Conservation (phyloP, 164 flowering plant genomes). For the Liriodendron chinense region DNA sequence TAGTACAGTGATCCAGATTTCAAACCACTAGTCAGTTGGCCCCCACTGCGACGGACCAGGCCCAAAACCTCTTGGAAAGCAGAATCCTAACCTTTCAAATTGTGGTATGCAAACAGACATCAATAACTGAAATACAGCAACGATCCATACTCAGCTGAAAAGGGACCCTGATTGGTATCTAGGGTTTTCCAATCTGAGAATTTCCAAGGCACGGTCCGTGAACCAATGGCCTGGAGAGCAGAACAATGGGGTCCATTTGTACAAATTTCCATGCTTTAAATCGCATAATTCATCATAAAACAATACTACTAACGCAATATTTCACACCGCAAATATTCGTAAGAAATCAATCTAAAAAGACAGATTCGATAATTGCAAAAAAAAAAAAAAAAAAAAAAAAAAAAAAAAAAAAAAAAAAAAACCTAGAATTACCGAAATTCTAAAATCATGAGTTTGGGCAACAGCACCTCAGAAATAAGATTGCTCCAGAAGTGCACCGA, state of each 20-base stretch:
- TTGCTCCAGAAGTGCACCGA: neutral
- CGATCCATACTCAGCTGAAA: neutral
- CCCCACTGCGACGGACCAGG: too few relatives aligned
- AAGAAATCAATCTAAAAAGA: neutral
- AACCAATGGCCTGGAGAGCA: neutral
- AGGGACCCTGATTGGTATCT: neutral
- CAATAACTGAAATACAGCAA: too few relatives aligned
- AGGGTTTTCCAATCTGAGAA: neutral
- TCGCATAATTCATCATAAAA: too few relatives aligned
- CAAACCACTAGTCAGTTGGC: too few relatives aligned
- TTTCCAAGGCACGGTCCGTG: neutral
- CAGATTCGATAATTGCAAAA: neutral
- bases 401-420: too few relatives aligned
- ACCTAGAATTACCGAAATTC: neutral
- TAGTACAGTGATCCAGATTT: too few relatives aligned
- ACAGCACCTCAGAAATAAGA: neutral
- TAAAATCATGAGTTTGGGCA: neutral
- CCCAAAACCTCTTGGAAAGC: too few relatives aligned
- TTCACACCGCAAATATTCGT: too few relatives aligned
- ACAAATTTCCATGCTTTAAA: neutral
- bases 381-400: too few relatives aligned
- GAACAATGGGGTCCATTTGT: neutral
- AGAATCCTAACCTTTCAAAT: too few relatives aligned
- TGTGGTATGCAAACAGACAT: too few relatives aligned
- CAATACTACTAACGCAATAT: too few relatives aligned